phyloP scores from a whole-genome alignment of 352 stramenopile species.

The Globisporangium paddicum region DNA sequence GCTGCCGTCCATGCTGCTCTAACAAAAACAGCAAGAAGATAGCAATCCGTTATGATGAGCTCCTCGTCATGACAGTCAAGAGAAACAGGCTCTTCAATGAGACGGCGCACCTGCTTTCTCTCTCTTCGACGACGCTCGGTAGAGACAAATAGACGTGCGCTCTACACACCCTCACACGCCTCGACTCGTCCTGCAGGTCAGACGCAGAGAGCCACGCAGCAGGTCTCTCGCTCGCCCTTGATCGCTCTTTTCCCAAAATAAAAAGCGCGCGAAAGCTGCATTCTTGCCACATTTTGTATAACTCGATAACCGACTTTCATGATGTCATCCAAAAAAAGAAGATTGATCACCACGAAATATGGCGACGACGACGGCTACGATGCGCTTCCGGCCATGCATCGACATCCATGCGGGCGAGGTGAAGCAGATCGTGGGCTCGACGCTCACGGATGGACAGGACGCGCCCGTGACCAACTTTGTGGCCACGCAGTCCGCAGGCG shows the following conservation, averaged over 20 bases:
- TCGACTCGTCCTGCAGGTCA: neutral
- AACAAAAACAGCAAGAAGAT: neutral
- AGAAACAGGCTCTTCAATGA: neutral
- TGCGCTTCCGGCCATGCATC: slow-evolving; percentile 98
- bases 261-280: neutral
- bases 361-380: slow-evolving; percentile 21
- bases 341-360: no score
- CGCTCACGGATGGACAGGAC: slow-evolving; percentile 86
- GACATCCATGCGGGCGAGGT: slow-evolving; percentile 97
- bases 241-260: neutral
- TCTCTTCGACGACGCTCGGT: neutral
- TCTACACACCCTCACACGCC: neutral
- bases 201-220: neutral
- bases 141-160: neutral
- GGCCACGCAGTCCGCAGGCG: slow-evolving; percentile 55
- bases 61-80: neutral
- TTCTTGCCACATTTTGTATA: neutral
- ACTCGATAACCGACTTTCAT: neutral
- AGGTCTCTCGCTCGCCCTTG: neutral
- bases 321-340: no score
- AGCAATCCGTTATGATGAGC: neutral
- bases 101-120: neutral
- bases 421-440: slow-evolving; percentile 99
- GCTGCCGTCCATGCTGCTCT: slow-evolving; percentile 9
- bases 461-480: slow-evolving; percentile 92